A percentile compares a stretch with the other conserved stretches of the same genome.
phyloP scores from a whole-genome alignment of 768 basidiomycete species.

The Lentinula edodes region DNA sequence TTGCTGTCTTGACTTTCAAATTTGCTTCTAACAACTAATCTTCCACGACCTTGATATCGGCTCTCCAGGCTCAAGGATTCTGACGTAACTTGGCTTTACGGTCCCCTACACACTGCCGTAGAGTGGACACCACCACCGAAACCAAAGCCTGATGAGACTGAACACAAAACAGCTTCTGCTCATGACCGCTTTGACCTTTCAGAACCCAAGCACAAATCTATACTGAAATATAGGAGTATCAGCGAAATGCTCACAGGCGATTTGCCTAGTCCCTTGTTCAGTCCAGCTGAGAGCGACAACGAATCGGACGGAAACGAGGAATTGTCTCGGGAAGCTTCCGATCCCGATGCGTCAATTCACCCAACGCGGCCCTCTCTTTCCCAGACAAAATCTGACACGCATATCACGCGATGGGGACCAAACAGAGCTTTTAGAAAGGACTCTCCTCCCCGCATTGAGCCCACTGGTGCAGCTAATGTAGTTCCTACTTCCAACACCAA shows the following conservation, averaged over 20 bases:
- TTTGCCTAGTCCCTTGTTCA: slow-evolving; percentile 46
- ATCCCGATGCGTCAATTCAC: slow-evolving; percentile 4
- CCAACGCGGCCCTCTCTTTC: slow-evolving; percentile 52
- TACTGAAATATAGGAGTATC: slow-evolving; percentile 93
- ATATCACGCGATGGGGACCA: slow-evolving; percentile 55
- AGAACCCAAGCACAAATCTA: slow-evolving; percentile 61
- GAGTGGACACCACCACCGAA: slow-evolving; percentile 73
- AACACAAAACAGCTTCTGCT: slow-evolving; percentile 32
- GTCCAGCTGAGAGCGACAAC: slow-evolving; percentile 49
- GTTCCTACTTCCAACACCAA: not conserved
- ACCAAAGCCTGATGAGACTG: slow-evolving; percentile 34
- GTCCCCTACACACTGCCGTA: slow-evolving; percentile 91
- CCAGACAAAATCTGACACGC: slow-evolving; percentile 88
- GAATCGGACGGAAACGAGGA: slow-evolving; percentile 31
- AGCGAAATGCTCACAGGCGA: slow-evolving; percentile 82
- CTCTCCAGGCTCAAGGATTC: slow-evolving; percentile 93
- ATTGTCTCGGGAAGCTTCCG: not conserved
- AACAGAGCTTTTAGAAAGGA: slow-evolving; percentile 42
- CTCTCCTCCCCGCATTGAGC: slow-evolving; percentile 64
- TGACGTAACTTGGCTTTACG: slow-evolving; percentile 99
- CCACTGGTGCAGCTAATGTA: slow-evolving; percentile 22
- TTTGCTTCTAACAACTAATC: slow-evolving; percentile 9
- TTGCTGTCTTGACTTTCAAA: slow-evolving; percentile 2
- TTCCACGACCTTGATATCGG: not conserved
- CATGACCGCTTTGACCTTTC: slow-evolving; percentile 51